A percentile compares a stretch with the other conserved stretches of the same genome.
These are phyloP conservation scores for Wickerhamomyces tratensis DNA, from an alignment of 805 yeast species.

Conservation along the genomic window DNA sequence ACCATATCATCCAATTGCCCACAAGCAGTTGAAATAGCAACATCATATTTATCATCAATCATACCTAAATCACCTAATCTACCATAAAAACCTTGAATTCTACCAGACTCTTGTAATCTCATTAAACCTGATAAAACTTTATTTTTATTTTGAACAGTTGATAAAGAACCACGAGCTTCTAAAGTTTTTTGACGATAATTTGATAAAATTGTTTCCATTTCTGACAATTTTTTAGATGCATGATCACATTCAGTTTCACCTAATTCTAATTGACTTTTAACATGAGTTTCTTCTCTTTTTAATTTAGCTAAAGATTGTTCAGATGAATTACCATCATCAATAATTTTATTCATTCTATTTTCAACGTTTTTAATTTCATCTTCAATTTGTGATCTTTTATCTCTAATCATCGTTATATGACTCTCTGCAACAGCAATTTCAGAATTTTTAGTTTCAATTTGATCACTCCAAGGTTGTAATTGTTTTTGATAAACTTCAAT, in stretches of 20 bases:
- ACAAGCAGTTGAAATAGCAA: conserved; percentile 92
- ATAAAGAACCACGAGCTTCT: conserved; percentile 55
- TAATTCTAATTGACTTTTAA: conserved; percentile 40
- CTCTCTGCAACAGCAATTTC: conserved; percentile 57
- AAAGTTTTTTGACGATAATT: conserved; percentile 49
- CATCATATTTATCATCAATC: conserved; percentile 81
- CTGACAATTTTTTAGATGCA: conserved; percentile 39
- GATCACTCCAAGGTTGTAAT: conserved; percentile 76
- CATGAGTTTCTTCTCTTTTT: conserved; percentile 37
- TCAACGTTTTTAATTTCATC: conserved; percentile 36
- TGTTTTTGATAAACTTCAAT: conserved; percentile 54
- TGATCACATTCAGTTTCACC: conserved; percentile 49
- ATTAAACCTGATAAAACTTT: conserved; percentile 62
- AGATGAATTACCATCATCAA: conserved; percentile 37
- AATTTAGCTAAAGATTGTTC: conserved; percentile 36
- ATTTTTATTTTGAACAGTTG: conserved; percentile 55
- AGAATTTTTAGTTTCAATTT: conserved; percentile 52
- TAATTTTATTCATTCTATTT: conserved; percentile 33
- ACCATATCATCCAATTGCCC: conserved; percentile 89
- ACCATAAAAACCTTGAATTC: conserved; percentile 81
- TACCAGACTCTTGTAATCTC: conserved; percentile 67
- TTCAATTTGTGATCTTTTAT: conserved; percentile 32
- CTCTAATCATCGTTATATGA: conserved; percentile 48
- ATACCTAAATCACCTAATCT: conserved; percentile 88
- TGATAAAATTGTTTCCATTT: conserved; percentile 43